These are phyloP conservation scores for Entophlyctis helioformis DNA, from an alignment of 192 early-diverging fungal species.

Conservation along the genomic window DNA sequence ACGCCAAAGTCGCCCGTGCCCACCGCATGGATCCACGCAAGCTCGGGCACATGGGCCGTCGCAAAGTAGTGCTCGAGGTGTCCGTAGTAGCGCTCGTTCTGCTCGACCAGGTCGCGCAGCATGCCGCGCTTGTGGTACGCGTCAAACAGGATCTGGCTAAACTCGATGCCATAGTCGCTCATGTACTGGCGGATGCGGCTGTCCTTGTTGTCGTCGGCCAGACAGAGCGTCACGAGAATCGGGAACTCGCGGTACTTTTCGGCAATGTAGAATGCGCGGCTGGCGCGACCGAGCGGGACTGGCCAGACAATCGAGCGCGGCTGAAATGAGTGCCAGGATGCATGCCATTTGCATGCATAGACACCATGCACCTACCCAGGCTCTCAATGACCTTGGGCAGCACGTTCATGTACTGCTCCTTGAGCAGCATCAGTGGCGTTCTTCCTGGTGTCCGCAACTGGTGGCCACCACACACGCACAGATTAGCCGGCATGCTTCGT, in stretches of 20 bases:
- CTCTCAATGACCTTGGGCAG: neutral
- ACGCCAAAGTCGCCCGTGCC: neutral
- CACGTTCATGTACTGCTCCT: neutral
- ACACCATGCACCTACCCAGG: neutral
- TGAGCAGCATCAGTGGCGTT: neutral
- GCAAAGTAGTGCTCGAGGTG: constrained; percentile 4
- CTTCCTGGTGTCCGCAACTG: neutral
- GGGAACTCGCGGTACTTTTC: constrained; percentile 5
- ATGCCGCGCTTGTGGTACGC: neutral
- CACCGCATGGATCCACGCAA: constrained; percentile 8
- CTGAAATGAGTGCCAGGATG: neutral
- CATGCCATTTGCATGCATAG: no score
- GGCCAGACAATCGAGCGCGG: neutral
- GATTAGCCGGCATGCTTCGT: no score
- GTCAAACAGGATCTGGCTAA: constrained; percentile 1
- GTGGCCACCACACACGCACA: neutral
- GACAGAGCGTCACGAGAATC: constrained; percentile 1
- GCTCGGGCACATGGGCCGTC: neutral
- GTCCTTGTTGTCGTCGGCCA: neutral
- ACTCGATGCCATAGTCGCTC: constrained; percentile 1
- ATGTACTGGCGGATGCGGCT: constrained; percentile 1
- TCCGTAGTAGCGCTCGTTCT: neutral
- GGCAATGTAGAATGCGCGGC: constrained; percentile 3
- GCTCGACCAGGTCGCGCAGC: neutral
- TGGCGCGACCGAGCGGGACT: neutral